These are phyloP conservation scores for Typha latifolia DNA, from an alignment of 176 grass and related monocot species.

Conservation along the genomic window DNA sequence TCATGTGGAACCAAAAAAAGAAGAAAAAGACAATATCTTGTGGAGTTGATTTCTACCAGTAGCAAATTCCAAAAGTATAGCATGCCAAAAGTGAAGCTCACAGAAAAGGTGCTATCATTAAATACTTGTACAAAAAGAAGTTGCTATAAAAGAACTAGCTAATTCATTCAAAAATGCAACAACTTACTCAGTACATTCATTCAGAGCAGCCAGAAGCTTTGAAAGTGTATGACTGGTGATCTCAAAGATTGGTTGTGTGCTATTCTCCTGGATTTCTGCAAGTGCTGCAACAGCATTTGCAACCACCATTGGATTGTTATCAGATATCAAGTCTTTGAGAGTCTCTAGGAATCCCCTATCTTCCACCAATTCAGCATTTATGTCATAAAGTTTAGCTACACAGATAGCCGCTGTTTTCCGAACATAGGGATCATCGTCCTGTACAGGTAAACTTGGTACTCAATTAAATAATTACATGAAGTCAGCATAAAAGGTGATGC, in stretches of 20 bases:
- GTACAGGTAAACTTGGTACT: not conserved
- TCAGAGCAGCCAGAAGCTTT: slow-evolving; percentile 94
- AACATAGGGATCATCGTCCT: slow-evolving; percentile 99
- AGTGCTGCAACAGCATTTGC: slow-evolving; percentile 99
- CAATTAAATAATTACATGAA: not conserved
- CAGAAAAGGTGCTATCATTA: too few species aligned
- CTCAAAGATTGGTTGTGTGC: slow-evolving; percentile 71
- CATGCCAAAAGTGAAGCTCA: too few species aligned
- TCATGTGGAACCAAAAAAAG: not conserved
- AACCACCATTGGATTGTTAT: slow-evolving; percentile 99
- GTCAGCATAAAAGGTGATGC: not conserved
- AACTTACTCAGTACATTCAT: slow-evolving; percentile 97
- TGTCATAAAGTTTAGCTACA: slow-evolving; percentile 98
- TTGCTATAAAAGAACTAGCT: not conserved
- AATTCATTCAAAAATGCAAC: not conserved
- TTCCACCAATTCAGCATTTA: slow-evolving; percentile 96
- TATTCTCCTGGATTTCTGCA: slow-evolving; percentile 93
- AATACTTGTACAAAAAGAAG: too few species aligned
- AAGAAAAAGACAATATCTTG: not conserved
- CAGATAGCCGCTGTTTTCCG: slow-evolving; percentile 98
- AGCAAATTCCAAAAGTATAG: too few species aligned
- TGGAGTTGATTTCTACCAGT: too few species aligned
- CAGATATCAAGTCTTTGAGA: slow-evolving; percentile 91
- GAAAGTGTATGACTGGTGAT: slow-evolving; percentile 93
- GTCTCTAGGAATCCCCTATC: slow-evolving; percentile 94